Base-by-base conservation (phyloP, 2,329 filamentous ascomycete genomes). In the Plectosphaerella cucumerina region DNA sequence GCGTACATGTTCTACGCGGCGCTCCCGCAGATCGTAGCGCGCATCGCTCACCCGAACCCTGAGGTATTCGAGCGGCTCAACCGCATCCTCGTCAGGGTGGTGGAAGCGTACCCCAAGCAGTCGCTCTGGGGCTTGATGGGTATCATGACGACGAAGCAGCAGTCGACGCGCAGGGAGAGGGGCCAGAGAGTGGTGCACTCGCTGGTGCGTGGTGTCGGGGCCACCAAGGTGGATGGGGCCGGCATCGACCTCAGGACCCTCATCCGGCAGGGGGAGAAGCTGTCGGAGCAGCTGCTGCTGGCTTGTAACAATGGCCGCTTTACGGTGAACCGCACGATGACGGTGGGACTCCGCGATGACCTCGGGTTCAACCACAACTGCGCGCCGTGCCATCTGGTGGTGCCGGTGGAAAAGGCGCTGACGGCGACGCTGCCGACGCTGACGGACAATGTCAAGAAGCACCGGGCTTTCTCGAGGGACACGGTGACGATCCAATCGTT, bases 21-120 rank as follows among this genome's bases (percentile, higher is more conserved):
- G 6, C 76, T 99, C 41, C 89, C 94, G 5, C 94, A 99, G 68
- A 87, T 99, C 55, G 89, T 99, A 51, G 94, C 93, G n/a, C 86
- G 94, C 31, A 97, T 99, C 60, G 89, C 89, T 44, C 94, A 99
- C 70, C 84, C 87, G 1, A 89, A 96, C 65, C 69, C 69, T 4
- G 81, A 84, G 1, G 90, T 96, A 2, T 95, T 90, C 69, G 82
- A 86, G 52, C 75, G 89, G 10, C 73, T 99, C 6, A 82, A 86
- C 49, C 78, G 80, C 33, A 93, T 97, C 58, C 91, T 99, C 50
- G 73, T 87, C 54, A 93, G 89, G 64, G 90, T 97, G n/a, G 86
- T 96, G 9, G 79, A 84, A 41, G 77, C 84, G n/a, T 89, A 97
- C 66, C 93, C 94, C 1, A 90, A 89, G 54, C 94, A 99, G 67